These are phyloP conservation scores for Rhizopogon vinicolor DNA, from an alignment of 768 basidiomycete genomes.

Conservation along the genomic window DNA sequence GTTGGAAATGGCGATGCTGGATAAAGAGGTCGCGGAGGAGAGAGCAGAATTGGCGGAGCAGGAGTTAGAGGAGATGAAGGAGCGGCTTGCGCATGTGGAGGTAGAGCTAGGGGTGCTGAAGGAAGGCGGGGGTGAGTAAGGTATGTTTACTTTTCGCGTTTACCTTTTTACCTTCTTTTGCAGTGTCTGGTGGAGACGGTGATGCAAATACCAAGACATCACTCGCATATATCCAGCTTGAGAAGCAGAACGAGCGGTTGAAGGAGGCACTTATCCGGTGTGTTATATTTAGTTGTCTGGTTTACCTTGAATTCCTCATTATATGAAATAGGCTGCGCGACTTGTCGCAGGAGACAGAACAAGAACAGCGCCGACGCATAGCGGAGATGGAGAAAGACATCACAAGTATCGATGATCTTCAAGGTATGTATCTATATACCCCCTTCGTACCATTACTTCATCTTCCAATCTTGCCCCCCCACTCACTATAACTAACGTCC, in stretches of 20 bases:
- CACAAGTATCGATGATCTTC: slow-evolving; percentile 70
- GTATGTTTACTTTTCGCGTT: not conserved
- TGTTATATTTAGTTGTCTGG: slow-evolving; percentile 9
- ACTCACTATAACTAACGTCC: slow-evolving; percentile 4
- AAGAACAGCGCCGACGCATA: slow-evolving; percentile 76
- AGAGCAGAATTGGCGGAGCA: slow-evolving; percentile 74
- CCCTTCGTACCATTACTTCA: not conserved
- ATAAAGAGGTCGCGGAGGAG: slow-evolving; percentile 97
- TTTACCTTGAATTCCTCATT: not conserved
- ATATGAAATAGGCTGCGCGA: slow-evolving; percentile 66
- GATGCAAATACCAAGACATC: slow-evolving; percentile 46
- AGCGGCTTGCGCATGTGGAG: slow-evolving; percentile 72
- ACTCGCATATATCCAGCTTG: slow-evolving; percentile 77
- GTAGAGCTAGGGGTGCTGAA: slow-evolving; percentile 81
- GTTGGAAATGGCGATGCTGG: slow-evolving; percentile 91
- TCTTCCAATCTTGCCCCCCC: not conserved
- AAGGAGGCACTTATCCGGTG: slow-evolving; percentile 92
- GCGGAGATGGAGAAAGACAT: slow-evolving; percentile 89
- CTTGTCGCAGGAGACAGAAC: slow-evolving; percentile 81
- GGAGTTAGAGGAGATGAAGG: slow-evolving; percentile 76
- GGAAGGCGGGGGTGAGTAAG: slow-evolving; percentile 40
- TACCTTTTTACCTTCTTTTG: slow-evolving; percentile 1
- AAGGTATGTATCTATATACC: slow-evolving; percentile 44
- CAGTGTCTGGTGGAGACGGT: slow-evolving; percentile 23
- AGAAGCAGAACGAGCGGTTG: slow-evolving; percentile 93